A percentile compares a stretch with the other conserved stretches of the same genome.
Evolutionary conservation across 805 yeast species (phyloP).

Genomic region (Zygosaccharomyces bisporus): DNA sequence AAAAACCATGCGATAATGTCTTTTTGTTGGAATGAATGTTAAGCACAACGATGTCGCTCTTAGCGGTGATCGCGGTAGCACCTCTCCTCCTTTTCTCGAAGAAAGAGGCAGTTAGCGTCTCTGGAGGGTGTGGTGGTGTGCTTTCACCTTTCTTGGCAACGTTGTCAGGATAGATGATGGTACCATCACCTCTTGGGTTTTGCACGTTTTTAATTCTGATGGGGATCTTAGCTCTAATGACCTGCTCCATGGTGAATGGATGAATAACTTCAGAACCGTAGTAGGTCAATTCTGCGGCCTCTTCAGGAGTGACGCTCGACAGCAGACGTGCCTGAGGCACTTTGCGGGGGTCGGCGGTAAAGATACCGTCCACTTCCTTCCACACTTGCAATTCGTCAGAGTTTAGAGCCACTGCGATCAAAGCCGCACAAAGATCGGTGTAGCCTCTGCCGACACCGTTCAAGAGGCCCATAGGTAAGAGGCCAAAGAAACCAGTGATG

Average conservation of each 20-base stretch:
- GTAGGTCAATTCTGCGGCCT: constrained; percentile 96
- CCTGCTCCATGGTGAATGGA: constrained; percentile 99
- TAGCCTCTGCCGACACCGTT: constrained; percentile 96
- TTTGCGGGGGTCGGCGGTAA: constrained; percentile 97
- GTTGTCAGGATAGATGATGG: constrained; percentile 90
- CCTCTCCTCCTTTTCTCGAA: constrained; percentile 52
- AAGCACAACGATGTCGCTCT: constrained; percentile 84
- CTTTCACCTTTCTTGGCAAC: constrained; percentile 78
- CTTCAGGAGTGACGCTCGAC: constrained; percentile 92
- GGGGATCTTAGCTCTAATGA: constrained; percentile 91
- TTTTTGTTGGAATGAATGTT: constrained; percentile 93
- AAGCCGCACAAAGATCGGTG: constrained; percentile 96
- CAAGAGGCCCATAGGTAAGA: constrained; percentile 91
- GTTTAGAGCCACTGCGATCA: constrained; percentile 84
- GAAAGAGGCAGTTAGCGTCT: constrained; percentile 48
- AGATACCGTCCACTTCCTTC: constrained; percentile 99
- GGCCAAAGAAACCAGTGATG: constrained; percentile 92
- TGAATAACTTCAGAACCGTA: constrained; percentile 98
- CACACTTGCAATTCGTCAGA: constrained; percentile 96
- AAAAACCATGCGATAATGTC: constrained; percentile 88
- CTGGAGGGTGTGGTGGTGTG: constrained; percentile 95
- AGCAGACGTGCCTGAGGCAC: constrained; percentile 85
- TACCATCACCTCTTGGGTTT: constrained; percentile 90
- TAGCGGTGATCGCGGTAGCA: constrained; percentile 95
- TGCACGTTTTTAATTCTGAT: constrained; percentile 94